Conservation (phyloP, 2,329 filamentous ascomycete species). For the Aspergillus sojae region DNA sequence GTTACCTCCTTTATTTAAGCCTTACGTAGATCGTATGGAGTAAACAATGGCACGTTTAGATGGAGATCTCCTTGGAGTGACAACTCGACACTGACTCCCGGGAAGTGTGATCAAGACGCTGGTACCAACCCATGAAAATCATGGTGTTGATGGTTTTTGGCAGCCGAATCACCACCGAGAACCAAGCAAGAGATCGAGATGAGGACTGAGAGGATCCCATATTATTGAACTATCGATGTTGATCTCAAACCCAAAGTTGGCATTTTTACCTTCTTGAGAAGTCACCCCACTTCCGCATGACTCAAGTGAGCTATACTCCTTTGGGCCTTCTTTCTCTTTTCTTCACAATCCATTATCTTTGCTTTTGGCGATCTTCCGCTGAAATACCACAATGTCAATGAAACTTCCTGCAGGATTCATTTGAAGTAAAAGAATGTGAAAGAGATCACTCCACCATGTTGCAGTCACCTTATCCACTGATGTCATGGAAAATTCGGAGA, state of each 20-base stretch:
- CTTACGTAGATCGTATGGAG: not conserved
- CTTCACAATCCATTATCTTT: not conserved
- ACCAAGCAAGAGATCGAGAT: not conserved
- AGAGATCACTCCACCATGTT: slow-evolving; percentile 9
- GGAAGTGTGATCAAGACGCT: not conserved
- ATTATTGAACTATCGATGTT: not conserved
- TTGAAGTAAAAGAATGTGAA: not conserved
- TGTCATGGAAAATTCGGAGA: slow-evolving; percentile 34
- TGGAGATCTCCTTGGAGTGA: not conserved
- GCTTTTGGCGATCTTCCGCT: not conserved
- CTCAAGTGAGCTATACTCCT: not conserved
- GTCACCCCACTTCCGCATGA: slow-evolving; percentile 9
- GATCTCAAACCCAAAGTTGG: slow-evolving; percentile 8
- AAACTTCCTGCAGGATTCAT: not conserved
- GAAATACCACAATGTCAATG: not conserved
- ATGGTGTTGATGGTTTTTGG: not conserved
- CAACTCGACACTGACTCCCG: not conserved
- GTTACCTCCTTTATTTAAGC: not conserved
- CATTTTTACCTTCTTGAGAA: not conserved
- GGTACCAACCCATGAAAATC: not conserved
- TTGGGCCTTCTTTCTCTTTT: not conserved
- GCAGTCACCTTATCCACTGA: not conserved
- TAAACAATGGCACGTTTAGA: not conserved
- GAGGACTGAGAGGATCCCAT: not conserved
- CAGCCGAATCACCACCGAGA: not conserved